Evolutionary conservation across 139 green algal species (phyloP).

Genomic region (Chlorella sp.): DNA sequence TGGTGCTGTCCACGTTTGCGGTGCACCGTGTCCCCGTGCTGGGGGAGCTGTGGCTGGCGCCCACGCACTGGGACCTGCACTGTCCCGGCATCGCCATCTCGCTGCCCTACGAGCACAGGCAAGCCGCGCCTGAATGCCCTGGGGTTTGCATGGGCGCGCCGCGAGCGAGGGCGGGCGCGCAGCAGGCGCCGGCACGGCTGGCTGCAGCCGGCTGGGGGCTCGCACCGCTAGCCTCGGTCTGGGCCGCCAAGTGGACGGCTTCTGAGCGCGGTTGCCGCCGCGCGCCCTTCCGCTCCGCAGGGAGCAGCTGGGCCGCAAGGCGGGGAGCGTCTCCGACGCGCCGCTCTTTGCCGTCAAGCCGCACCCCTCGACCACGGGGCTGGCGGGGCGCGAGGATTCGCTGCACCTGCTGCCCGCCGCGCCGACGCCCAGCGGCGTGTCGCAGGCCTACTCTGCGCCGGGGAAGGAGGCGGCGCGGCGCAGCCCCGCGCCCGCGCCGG

Average conservation of each 20-base stretch:
- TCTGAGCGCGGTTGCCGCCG: no score
- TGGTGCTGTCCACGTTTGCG: conserved; percentile 30
- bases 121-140: no score
- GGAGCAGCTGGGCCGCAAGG: no score
- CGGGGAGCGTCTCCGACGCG: no score
- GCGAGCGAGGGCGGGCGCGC: neutral
- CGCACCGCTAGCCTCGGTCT: no score
- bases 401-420: no score
- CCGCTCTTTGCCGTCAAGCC: neutral
- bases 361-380: no score
- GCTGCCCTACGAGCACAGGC: conserved; percentile 41
- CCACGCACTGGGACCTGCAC: conserved; percentile 7
- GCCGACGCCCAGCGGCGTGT: no score
- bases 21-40: conserved; percentile 1
- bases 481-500: neutral
- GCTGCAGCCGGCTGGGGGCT: neutral
- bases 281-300: no score
- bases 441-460: no score
- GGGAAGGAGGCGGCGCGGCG: neutral
- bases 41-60: conserved; percentile 9
- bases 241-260: no score
- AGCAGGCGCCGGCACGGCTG: neutral
- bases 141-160: neutral
- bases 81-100: conserved; percentile 39
- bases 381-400: no score